Evolutionary conservation across 345 rosid genomes (phyloP).

Genomic region (Geranium brycei): DNA sequence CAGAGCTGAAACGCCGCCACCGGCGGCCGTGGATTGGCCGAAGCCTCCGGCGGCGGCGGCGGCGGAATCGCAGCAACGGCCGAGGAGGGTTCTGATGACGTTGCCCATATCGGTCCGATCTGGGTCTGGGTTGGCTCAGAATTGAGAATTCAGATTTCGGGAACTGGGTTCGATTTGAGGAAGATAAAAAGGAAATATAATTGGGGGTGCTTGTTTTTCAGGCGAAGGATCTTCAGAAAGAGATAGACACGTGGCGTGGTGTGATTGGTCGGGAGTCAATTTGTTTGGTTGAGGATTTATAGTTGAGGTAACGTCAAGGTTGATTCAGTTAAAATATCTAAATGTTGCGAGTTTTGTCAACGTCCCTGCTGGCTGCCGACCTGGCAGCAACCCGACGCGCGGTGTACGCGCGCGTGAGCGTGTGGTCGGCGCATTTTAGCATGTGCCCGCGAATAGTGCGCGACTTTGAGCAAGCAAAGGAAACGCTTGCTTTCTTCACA

Average conservation of each 20-base stretch:
- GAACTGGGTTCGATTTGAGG: not conserved
- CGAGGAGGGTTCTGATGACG: conserved; percentile 33
- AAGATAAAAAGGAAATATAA: not conserved
- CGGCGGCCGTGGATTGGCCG: conserved; percentile 30
- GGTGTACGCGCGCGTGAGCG: too few species aligned
- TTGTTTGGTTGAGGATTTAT: too few species aligned
- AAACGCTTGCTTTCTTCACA: too few species aligned
- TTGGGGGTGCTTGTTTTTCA: not conserved
- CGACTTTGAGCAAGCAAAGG: too few species aligned
- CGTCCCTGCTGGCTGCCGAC: not conserved
- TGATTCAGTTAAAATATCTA: not conserved
- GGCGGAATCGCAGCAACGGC: conserved; percentile 30
- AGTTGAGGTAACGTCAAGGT: not conserved
- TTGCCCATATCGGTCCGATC: conserved; percentile 30
- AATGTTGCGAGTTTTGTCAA: not conserved
- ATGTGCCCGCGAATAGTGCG: too few species aligned
- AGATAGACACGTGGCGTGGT: not conserved
- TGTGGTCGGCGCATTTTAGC: too few species aligned
- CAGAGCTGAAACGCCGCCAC: conserved; percentile 68
- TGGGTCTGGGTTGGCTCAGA: not conserved
- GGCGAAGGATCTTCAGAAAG: not conserved
- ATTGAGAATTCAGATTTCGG: too few species aligned
- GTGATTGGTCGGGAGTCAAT: not conserved
- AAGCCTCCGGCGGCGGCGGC: conserved; percentile 29
- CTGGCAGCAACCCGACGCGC: too few species aligned